Evolutionary conservation across 331 rosid species (phyloP).

Genomic region (Quercus lobata): DNA sequence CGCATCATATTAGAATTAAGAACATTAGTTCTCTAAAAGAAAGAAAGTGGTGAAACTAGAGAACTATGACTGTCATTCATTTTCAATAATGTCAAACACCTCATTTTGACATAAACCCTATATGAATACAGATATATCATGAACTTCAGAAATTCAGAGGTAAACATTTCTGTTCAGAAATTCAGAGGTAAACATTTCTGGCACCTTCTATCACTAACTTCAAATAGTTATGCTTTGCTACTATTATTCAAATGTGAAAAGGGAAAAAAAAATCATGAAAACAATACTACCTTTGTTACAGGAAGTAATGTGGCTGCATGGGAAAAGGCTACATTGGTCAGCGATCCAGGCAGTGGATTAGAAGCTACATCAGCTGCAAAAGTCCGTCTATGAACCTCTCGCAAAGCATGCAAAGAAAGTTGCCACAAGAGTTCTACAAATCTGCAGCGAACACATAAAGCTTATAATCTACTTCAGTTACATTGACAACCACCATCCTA

Average conservation of each 20-base stretch:
- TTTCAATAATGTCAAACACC: conserved; percentile 11
- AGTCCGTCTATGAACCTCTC: conserved; percentile 94
- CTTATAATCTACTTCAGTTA: not conserved
- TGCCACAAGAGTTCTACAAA: conserved; percentile 99
- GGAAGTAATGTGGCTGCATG: conserved; percentile 99
- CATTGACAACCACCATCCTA: not conserved
- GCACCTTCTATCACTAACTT: not conserved
- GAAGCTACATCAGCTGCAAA: conserved; percentile 83
- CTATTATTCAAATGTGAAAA: not conserved
- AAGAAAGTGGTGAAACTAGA: not conserved
- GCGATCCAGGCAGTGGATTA: conserved; percentile 85
- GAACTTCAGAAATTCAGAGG: not conserved
- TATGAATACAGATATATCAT: conserved; percentile 9
- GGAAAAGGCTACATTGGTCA: conserved; percentile 97
- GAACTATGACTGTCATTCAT: not conserved
- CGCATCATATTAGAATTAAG: not conserved
- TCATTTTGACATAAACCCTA: conserved; percentile 1
- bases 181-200: not conserved
- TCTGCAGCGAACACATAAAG: conserved; percentile 35
- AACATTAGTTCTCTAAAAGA: not conserved
- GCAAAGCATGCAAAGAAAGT: conserved; percentile 96
- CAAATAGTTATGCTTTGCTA: not conserved
- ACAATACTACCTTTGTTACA: conserved; percentile 76
- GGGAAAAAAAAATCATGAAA: not conserved
- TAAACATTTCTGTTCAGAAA: no score